These are phyloP conservation scores for Talaromyces nanjingensis DNA, from an alignment of 495 filamentous ascomycete genomes.

Conservation along the genomic window DNA sequence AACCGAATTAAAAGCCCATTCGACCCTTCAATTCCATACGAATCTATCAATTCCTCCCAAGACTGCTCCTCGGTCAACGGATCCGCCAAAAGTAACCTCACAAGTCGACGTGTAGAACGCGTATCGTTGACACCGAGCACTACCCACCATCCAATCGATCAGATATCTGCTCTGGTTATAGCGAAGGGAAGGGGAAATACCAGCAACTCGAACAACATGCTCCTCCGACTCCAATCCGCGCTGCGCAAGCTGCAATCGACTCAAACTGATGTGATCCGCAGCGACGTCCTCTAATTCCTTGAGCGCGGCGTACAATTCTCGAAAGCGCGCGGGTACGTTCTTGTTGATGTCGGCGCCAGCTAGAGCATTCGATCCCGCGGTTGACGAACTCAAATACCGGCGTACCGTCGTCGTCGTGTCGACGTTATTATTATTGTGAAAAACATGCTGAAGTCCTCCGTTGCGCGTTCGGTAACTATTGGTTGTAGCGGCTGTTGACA, in stretches of 20 bases:
- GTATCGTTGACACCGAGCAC: conserved; percentile 47
- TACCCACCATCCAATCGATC: conserved; percentile 15
- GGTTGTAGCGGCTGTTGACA: conserved; percentile 19
- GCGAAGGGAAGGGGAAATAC: conserved; percentile 18
- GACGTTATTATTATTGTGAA: not conserved
- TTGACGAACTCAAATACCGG: conserved; percentile 18
- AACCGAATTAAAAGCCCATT: conserved; percentile 53
- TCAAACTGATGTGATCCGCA: conserved; percentile 61
- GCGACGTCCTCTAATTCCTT: conserved; percentile 54
- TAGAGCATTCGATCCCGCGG: conserved; percentile 7
- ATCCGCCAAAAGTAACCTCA: conserved; percentile 69
- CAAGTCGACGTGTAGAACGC: conserved; percentile 49
- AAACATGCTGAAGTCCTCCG: not conserved
- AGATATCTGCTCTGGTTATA: not conserved
- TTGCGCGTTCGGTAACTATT: conserved; percentile 11
- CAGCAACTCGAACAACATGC: conserved; percentile 64
- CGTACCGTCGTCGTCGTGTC: not conserved
- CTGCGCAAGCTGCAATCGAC: conserved; percentile 72
- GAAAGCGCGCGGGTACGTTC: conserved; percentile 29
- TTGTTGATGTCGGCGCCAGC: conserved; percentile 16
- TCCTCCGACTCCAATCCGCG: conserved; percentile 62
- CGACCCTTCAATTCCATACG: conserved; percentile 32
- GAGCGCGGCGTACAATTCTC: conserved; percentile 55
- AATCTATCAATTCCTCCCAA: conserved; percentile 67
- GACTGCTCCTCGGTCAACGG: conserved; percentile 54